These are phyloP conservation scores for Metroxylon sagu DNA, from an alignment of 176 grass and related monocot species.

Conservation along the genomic window DNA sequence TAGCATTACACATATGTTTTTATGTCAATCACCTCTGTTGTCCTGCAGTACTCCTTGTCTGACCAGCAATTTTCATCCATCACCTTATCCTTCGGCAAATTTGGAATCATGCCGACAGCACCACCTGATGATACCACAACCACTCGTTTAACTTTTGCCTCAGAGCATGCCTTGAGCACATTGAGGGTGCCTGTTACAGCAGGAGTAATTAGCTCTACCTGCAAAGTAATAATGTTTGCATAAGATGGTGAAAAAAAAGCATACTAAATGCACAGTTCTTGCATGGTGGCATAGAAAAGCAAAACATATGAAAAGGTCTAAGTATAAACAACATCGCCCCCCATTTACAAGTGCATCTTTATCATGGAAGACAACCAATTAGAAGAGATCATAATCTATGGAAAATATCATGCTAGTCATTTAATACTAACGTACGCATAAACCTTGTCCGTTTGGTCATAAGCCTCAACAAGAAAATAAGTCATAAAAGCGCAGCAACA, in stretches of 20 bases:
- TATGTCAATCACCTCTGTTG: constrained; percentile 2
- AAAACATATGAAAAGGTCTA: not conserved
- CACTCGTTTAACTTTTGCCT: constrained; percentile 12
- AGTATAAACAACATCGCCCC: not conserved
- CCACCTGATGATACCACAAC: constrained; percentile 15
- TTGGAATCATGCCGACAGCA: not conserved
- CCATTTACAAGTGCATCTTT: too few species aligned
- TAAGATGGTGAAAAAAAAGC: not conserved
- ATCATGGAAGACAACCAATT: too few species aligned
- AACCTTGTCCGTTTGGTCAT: too few species aligned
- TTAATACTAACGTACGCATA: too few species aligned
- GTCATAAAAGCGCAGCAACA: too few species aligned
- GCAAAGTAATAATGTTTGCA: not conserved
- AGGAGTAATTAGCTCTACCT: constrained; percentile 3
- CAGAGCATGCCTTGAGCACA: constrained; percentile 18
- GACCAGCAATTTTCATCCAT: constrained; percentile 16
- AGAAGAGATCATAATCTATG: too few species aligned
- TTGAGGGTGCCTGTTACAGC: constrained; percentile 16
- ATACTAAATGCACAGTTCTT: not conserved
- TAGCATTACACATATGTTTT: not conserved
- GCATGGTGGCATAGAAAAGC: not conserved
- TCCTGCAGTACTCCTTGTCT: constrained; percentile 12
- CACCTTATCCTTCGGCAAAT: not conserved
- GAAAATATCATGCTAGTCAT: too few species aligned
- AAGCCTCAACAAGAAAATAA: too few species aligned